Conservation (phyloP, 805 yeast genomes). For the Komagataella pseudopastoris region DNA sequence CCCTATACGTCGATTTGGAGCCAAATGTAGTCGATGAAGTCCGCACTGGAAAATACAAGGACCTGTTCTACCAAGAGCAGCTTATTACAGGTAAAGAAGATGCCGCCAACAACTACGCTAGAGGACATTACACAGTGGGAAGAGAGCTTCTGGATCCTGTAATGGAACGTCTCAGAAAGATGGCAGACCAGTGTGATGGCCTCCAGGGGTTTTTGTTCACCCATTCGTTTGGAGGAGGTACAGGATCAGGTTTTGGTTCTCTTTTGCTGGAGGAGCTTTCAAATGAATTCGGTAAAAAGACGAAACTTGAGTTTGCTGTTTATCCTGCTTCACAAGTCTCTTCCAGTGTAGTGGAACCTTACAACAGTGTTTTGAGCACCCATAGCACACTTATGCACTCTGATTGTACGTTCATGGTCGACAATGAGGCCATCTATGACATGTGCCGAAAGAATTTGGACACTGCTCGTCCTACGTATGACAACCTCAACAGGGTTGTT, state of each 20-base stretch:
- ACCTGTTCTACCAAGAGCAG: conserved; percentile 88
- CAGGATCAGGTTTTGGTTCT: conserved; percentile 90
- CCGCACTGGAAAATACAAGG: conserved; percentile 73
- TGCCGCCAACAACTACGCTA: conserved; percentile 90
- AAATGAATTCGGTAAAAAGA: conserved; percentile 78
- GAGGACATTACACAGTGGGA: conserved; percentile 92
- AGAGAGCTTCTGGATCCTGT: conserved; percentile 80
- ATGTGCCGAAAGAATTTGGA: conserved; percentile 86
- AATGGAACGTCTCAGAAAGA: conserved; percentile 78
- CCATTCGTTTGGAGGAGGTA: conserved; percentile 93
- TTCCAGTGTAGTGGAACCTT: conserved; percentile 88
- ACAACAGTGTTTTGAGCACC: conserved; percentile 83
- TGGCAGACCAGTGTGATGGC: conserved; percentile 85
- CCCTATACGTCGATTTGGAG: conserved; percentile 83
- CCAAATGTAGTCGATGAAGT: conserved; percentile 91
- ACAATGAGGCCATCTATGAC: conserved; percentile 89
- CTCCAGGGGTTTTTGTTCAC: conserved; percentile 87
- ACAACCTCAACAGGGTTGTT: conserved; percentile 69
- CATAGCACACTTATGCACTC: conserved; percentile 90
- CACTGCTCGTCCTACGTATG: conserved; percentile 71
- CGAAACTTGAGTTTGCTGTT: conserved; percentile 87
- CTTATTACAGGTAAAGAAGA: conserved; percentile 87
- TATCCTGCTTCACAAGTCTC: conserved; percentile 91
- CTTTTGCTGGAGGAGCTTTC: conserved; percentile 74
- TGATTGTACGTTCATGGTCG: conserved; percentile 93